phyloP scores from a whole-genome alignment of 2,329 filamentous ascomycete species.

The Fusarium hainanense region DNA sequence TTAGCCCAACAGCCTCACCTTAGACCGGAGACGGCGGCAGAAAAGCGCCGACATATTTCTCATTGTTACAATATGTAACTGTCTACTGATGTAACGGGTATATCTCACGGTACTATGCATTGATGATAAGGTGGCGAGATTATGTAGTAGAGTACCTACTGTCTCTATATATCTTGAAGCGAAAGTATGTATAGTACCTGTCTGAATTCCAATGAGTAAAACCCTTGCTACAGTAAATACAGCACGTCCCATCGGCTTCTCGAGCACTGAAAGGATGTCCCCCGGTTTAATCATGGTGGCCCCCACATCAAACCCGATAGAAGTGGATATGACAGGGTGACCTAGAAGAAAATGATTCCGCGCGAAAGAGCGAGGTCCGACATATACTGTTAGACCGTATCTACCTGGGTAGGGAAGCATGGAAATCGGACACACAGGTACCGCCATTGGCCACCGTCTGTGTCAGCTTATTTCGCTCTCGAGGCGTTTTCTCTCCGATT shows the following conservation, averaged over 20 bases:
- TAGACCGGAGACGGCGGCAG: constrained; percentile 25
- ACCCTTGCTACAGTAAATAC: not conserved
- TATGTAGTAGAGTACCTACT: not conserved
- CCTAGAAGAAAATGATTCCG: constrained; percentile 6
- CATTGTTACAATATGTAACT: not conserved
- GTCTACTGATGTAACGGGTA: not conserved
- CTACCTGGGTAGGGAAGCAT: not conserved
- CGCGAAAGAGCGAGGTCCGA: constrained; percentile 21
- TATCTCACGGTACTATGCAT: not conserved
- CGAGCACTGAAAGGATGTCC: not conserved
- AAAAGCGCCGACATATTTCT: constrained; percentile 32
- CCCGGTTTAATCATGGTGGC: constrained; percentile 29
- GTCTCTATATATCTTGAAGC: not conserved
- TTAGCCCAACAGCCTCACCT: not conserved
- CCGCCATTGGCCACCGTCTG: constrained; percentile 31
- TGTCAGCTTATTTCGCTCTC: constrained; percentile 38
- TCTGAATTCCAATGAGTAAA: not conserved
- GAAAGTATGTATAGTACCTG: not conserved
- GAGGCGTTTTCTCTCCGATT: constrained; percentile 12
- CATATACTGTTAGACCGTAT: not conserved
- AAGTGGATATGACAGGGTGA: constrained; percentile 20
- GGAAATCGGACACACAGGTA: constrained; percentile 16
- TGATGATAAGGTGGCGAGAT: not conserved
- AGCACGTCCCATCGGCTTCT: not conserved
- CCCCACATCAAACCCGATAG: constrained; percentile 45